Base-by-base conservation (phyloP, 2,329 filamentous ascomycete species). In the Sclerotinia spermophila region DNA sequence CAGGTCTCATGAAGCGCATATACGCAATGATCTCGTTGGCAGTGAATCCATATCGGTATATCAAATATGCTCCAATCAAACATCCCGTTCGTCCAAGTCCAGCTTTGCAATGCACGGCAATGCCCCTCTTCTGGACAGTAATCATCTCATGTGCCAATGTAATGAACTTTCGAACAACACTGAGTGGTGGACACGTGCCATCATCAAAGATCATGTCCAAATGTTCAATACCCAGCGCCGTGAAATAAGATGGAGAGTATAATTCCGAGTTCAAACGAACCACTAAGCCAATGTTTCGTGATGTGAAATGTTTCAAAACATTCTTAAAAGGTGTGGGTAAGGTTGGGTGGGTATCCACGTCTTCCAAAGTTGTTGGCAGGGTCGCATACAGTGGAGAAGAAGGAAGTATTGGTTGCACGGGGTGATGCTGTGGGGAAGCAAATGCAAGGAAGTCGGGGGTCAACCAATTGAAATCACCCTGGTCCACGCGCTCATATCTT, bases 131-230 rank as follows among this genome's bases (percentile, higher is more conserved):
- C 83, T 92, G 92, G 66, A 94, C 86, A 0, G 90, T 94, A 78
- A 99, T 99, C 82, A 92, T 97, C 79, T 97, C 92, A 79, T 98
- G 96, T 1, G 96, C 94, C 71, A 99, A 86, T 75, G 93, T 93
- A 81, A 99, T 95, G 80, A 99, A 99, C 79, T 94, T 94, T 75
- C 93, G 90, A 40, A 99, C 96, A n/a, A 94, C 90, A 27, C 88
- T 88, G 67, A 99, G 84, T 2, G 93, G 90, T 33, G 96, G 96
- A 80, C 96, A 99, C 5, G 96, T 99, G 74, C 96, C 96, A 77
- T 99, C 96, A 78, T 98, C 96, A 79, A 99, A 99, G 78, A 99
- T 98, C 96, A 99, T 99, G 82, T 99, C 96, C 55, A 98, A 85
- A 80, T 99, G 96, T 77, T 94, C 90, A 78, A 99, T 98, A 42